Conservation (phyloP, 1,284 basidiomycete genomes). For the Microstroma glucosiphilum region DNA sequence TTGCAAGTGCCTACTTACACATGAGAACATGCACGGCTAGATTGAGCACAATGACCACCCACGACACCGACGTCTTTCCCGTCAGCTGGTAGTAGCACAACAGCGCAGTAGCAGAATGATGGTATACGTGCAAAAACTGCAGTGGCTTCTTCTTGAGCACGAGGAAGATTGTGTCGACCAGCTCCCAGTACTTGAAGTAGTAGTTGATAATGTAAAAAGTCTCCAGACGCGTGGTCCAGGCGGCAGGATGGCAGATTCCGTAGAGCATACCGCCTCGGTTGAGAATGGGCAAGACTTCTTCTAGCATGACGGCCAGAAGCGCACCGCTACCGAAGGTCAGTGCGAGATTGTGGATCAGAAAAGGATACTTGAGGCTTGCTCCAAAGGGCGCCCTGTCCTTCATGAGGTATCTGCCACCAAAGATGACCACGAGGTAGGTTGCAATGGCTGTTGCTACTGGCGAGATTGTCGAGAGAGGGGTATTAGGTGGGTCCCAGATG, state of each 20-base stretch:
- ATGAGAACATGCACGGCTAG: constrained; percentile 92
- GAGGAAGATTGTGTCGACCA: constrained; percentile 91
- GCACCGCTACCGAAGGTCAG: constrained; percentile 75
- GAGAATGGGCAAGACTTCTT: constrained; percentile 55
- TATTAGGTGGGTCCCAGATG: constrained; percentile 9
- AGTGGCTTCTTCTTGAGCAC: constrained; percentile 97
- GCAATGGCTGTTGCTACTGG: constrained; percentile 56
- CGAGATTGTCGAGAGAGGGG: constrained; percentile 9
- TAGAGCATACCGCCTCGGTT: constrained; percentile 49
- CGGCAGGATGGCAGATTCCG: constrained; percentile 68
- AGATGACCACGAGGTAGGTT: constrained; percentile 81
- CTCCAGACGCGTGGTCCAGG: constrained; percentile 66
- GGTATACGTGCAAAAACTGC: constrained; percentile 95
- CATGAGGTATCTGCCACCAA: constrained; percentile 79
- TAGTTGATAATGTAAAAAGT: constrained; percentile 96
- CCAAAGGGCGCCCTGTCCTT: constrained; percentile 59
- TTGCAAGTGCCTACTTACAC: constrained; percentile 77
- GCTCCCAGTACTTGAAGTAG: constrained; percentile 57
- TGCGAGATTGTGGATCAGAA: constrained; percentile 86
- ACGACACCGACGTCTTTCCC: constrained; percentile 68
- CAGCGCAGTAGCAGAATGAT: constrained; percentile 94
- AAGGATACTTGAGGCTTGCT: constrained; percentile 62
- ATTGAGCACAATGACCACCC: constrained; percentile 91
- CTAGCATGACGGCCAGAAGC: constrained; percentile 76
- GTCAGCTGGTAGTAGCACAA: constrained; percentile 91